phyloP scores from a whole-genome alignment of 345 rosid genomes.

The Boechera stricta region DNA sequence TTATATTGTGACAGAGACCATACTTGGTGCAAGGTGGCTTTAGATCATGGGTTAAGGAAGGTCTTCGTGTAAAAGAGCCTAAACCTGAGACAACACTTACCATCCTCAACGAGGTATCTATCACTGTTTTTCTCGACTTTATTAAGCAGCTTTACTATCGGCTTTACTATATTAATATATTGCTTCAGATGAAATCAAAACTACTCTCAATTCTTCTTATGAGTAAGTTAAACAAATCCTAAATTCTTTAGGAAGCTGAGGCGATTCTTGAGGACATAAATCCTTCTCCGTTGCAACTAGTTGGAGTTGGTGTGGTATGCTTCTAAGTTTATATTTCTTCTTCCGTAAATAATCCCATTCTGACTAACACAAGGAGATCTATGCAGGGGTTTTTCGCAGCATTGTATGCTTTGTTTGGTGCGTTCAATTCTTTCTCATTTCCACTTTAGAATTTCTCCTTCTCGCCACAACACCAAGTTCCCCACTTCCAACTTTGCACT shows the following conservation, averaged over 20 bases:
- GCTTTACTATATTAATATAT: slow-evolving; percentile 6
- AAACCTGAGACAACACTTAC: slow-evolving; percentile 80
- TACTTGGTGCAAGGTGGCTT: slow-evolving; percentile 88
- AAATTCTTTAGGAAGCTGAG: slow-evolving; percentile 75
- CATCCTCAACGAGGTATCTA: slow-evolving; percentile 79
- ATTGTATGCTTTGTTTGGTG: slow-evolving; percentile 68
- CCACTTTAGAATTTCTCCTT: slow-evolving; percentile 18
- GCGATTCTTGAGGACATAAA: slow-evolving; percentile 84
- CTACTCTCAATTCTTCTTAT: background rate
- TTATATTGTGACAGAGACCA: slow-evolving; percentile 59
- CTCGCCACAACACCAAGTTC: slow-evolving; percentile 1
- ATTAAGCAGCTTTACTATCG: background rate
- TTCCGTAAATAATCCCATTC: background rate
- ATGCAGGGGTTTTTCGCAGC: slow-evolving; percentile 70
- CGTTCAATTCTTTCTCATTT: slow-evolving; percentile 39
- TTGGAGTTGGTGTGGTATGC: slow-evolving; percentile 81
- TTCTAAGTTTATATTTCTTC: slow-evolving; percentile 1
- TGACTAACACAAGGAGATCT: slow-evolving; percentile 24
- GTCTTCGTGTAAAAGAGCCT: slow-evolving; percentile 78
- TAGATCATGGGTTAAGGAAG: slow-evolving; percentile 79
- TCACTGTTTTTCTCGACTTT: background rate
- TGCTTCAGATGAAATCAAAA: background rate
- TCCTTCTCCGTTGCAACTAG: slow-evolving; percentile 75
- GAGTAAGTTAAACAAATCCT: slow-evolving; percentile 16
- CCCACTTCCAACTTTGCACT: slow-evolving; percentile 8